Conservation (phyloP, 192 early-diverging fungal species). For the Physocladia obscura region DNA sequence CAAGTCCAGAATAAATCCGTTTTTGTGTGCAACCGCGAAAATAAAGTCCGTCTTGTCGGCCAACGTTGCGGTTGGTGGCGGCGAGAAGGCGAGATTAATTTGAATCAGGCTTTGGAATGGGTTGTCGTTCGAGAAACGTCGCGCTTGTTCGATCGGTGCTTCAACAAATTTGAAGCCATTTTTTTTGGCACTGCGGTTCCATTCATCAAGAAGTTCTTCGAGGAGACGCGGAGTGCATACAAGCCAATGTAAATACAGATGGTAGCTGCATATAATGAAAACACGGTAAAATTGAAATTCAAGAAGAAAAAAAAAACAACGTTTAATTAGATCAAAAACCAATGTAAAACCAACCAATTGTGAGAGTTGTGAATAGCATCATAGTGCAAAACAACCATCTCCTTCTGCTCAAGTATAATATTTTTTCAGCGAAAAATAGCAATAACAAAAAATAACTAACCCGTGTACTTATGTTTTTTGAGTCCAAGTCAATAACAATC, state of each 20-base stretch:
- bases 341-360: constrained; percentile 41
- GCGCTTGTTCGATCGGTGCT: constrained; percentile 73
- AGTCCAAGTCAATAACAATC: constrained; percentile 82
- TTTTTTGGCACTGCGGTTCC: constrained; percentile 79
- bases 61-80: background rate
- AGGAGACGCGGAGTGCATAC: constrained; percentile 87
- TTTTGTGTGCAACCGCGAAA: constrained; percentile 81
- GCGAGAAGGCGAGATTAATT: constrained; percentile 53
- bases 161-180: constrained; percentile 88
- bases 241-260: constrained; percentile 93
- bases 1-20: constrained; percentile 89
- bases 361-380: constrained; percentile 86
- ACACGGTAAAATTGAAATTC: too few species aligned
- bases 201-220: constrained; percentile 79
- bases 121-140: constrained; percentile 68
- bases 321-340: background rate
- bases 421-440: too few species aligned
- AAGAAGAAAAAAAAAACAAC: too few species aligned
- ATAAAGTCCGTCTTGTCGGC: constrained; percentile 55
- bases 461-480: constrained; percentile 72
- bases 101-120: constrained; percentile 80
- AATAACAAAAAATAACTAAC: too few species aligned
- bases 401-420: too few species aligned
- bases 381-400: constrained; percentile 84
- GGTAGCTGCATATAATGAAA: too few species aligned